Evolutionary conservation across 169 alveolate species (phyloP).

Genomic region (Plasmodium falciparum): DNA sequence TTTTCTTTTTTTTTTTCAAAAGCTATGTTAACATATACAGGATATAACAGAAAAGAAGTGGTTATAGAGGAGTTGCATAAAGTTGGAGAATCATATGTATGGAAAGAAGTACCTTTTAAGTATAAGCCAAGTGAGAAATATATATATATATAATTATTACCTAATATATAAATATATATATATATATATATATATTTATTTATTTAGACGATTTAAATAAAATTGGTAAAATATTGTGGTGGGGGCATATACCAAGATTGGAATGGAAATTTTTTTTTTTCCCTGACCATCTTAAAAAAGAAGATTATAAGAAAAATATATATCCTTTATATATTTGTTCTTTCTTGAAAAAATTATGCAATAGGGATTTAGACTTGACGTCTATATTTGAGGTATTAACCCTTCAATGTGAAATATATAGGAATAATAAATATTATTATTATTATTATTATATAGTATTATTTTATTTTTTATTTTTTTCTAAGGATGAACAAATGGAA

Average conservation of each 20-base stretch:
- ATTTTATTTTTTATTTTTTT: neutral
- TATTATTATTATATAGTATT: neutral
- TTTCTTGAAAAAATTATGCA: slow-evolving; percentile 52
- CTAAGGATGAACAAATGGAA: slow-evolving; percentile 41
- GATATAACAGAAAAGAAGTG: slow-evolving; percentile 21
- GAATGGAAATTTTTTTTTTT: slow-evolving; percentile 71
- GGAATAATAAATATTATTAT: neutral
- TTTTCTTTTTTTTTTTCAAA: neutral
- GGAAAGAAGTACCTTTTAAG: slow-evolving; percentile 33
- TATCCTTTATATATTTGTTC: slow-evolving; percentile 69
- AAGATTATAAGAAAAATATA: slow-evolving; percentile 17
- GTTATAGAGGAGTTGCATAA: slow-evolving; percentile 60
- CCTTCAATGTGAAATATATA: neutral
- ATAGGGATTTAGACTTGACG: slow-evolving; percentile 18
- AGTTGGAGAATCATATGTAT: slow-evolving; percentile 13
- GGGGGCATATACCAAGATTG: slow-evolving; percentile 70
- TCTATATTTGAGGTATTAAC: slow-evolving; percentile 43
- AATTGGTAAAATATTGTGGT: slow-evolving; percentile 63
- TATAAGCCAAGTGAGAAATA: slow-evolving; percentile 35
- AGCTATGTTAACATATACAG: slow-evolving; percentile 54
- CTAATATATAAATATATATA: neutral
- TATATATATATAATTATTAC: neutral
- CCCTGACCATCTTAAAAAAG: slow-evolving; percentile 10
- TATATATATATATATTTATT: neutral
- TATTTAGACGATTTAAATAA: slow-evolving; percentile 34